Base-by-base conservation (phyloP, 208 protist genomes). In the Acanthamoeba sp. region DNA sequence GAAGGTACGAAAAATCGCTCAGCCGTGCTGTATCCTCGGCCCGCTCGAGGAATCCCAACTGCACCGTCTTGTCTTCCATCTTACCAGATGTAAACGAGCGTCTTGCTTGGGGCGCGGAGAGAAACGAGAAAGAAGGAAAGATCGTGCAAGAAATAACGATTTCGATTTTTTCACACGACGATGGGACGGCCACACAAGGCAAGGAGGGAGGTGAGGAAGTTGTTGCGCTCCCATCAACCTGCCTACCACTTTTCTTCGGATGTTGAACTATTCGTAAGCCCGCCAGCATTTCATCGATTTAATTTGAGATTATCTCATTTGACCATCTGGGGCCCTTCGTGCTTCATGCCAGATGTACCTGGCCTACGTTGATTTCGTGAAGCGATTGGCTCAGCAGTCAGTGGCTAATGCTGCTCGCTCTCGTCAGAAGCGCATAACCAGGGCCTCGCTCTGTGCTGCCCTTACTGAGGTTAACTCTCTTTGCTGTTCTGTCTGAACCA, bases 1-100 rank as follows among this genome's bases (percentile, higher is more conserved):
- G 73, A 10, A 84, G 73, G 29, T 84, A 84, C 32, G 34, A 34
- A 22, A 84, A 84, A 84, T 84, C 73, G 73, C 38, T 84, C 7
- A 84, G 34, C 14, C 42, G 34, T 4, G 73, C 42, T 3, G 38
- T 6, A 52, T 84, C 73, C 24, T 84, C 73, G 20, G 73, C 27
- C 20, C 22, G 34, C 73, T 84, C 73, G 18, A 84, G 40, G 73
- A 84, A 84, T n/a, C 73, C 73, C 73, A 84, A 27, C 9, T 84
- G 73, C 7, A 84, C 73, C 1, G 22, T 84, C 29, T 52, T 45
- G 16, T 84, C 73, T n/a, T 84, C 73, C 29, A 73, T 73, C 10
- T 22, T 10, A 7, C 7, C n/a, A 32, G 59, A 32, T 1, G 20
- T n/a, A 50, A 14, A 50, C 18, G 45, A 50, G 45, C 45, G 45